These are phyloP conservation scores for Coemansia biformis DNA, from an alignment of 192 early-diverging fungal species.

Conservation along the genomic window DNA sequence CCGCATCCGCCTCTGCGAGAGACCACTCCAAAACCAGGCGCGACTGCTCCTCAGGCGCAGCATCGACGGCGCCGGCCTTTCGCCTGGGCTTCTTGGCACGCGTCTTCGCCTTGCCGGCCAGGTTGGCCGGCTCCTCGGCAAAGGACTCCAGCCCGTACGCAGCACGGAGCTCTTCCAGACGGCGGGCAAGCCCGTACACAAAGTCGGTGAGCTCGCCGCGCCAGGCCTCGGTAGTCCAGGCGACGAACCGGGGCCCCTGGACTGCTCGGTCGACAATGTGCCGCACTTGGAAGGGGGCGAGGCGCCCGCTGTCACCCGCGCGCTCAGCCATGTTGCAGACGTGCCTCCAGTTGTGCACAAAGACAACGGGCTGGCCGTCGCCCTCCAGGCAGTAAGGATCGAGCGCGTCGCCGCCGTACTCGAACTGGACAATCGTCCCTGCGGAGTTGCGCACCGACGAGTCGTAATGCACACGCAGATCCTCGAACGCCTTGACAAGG, in stretches of 20 bases:
- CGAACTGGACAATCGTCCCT: slow-evolving; percentile 89
- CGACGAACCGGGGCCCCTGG: slow-evolving; percentile 35
- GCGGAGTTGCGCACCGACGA: slow-evolving; percentile 87
- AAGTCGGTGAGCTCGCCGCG: slow-evolving; percentile 58
- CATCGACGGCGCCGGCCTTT: slow-evolving; percentile 10
- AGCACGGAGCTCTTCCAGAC: slow-evolving; percentile 54
- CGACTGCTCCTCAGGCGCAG: slow-evolving; percentile 3
- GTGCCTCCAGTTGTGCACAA: slow-evolving; percentile 76
- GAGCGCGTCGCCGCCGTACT: slow-evolving; percentile 92
- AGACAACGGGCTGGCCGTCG: slow-evolving; percentile 81
- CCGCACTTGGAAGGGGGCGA: slow-evolving; percentile 45
- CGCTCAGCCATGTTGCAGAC: slow-evolving; percentile 24
- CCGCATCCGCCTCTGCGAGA: slow-evolving; percentile 20
- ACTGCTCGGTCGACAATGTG: slow-evolving; percentile 53
- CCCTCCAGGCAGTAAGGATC: slow-evolving; percentile 94
- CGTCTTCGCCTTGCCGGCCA: slow-evolving; percentile 4
- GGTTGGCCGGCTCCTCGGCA: slow-evolving; percentile 13
- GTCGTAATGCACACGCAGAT: slow-evolving; percentile 93
- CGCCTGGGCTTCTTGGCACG: slow-evolving; percentile 36
- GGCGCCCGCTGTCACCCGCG: slow-evolving; percentile 11
- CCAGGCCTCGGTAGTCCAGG: slow-evolving; percentile 50
- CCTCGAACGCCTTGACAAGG: slow-evolving; percentile 96
- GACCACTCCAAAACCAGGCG: slow-evolving; percentile 26
- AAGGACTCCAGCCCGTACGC: slow-evolving; percentile 32
- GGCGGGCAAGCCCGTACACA: slow-evolving; percentile 54